These are phyloP conservation scores for Collybia nuda DNA, from an alignment of 768 basidiomycete species.

Conservation along the genomic window DNA sequence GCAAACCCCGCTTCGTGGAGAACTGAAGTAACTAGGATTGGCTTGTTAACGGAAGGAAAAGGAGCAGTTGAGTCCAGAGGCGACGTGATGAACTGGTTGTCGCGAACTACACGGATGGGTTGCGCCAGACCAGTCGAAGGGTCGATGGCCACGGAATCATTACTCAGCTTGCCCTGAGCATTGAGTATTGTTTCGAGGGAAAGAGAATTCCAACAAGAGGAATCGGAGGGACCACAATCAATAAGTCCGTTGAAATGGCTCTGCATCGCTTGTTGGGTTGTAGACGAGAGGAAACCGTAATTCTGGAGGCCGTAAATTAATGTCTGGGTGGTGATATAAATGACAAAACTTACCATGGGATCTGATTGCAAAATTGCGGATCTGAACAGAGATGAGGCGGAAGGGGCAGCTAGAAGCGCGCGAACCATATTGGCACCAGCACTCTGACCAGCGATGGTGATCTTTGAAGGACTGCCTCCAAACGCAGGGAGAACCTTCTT, in stretches of 20 bases:
- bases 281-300: slow-evolving; percentile 63
- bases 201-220: slow-evolving; percentile 49
- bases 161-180: slow-evolving; percentile 47
- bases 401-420: slow-evolving; percentile 71
- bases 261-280: slow-evolving; percentile 55
- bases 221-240: slow-evolving; percentile 43
- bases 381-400: slow-evolving; percentile 69
- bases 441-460: slow-evolving; percentile 84
- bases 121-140: slow-evolving; percentile 49
- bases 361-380: slow-evolving; percentile 85
- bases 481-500: slow-evolving; percentile 57
- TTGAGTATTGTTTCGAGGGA: slow-evolving; percentile 51
- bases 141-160: slow-evolving; percentile 43
- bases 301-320: slow-evolving; percentile 40
- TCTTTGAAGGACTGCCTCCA: slow-evolving; percentile 61
- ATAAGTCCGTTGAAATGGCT: slow-evolving; percentile 47
- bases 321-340: not conserved
- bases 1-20: slow-evolving; percentile 69
- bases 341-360: slow-evolving; percentile 62
- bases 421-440: slow-evolving; percentile 78
- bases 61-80: slow-evolving; percentile 60
- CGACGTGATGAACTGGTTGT: slow-evolving; percentile 67
- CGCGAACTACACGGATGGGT: slow-evolving; percentile 68
- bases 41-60: slow-evolving; percentile 62
- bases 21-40: slow-evolving; percentile 71